Evolutionary conservation across 306 rosid genomes (phyloP), one percentile per base, ranked within the genome.

Genomic region (Carpinus fangiana): DNA sequence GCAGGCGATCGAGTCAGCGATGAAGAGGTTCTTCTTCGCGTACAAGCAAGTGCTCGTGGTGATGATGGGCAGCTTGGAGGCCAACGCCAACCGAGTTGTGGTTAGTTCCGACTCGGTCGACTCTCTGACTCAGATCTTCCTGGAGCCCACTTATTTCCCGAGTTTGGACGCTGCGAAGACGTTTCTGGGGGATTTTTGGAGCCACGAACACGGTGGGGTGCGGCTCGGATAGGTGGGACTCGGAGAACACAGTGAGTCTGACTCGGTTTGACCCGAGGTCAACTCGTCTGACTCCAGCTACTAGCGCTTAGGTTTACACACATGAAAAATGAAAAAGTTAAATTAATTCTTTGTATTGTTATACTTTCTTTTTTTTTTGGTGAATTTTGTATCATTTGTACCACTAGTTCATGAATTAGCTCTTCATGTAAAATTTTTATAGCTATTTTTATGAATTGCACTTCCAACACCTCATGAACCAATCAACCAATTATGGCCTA

Each of bases 141-240:
- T 92, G 11, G 94, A 94, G 74, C 94, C 98, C 7, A 92, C 98
- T 0, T 94, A 94, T 60, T 94, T 89, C 66, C 98, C 98, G 41
- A 94, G 98, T 47, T 83, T 94, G 88, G 98, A 94, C 12, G 97
- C 98, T 0, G 98, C 97, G 0, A 94, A 92, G 93, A 92, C 98
- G 7, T 94, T 94, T 55, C 86, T 94, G 3, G 94, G 93, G 0
- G 89, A 90, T 38, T 41, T 77, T 47, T 85, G 87, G 87, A 87
- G 72, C 52, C 81, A 79, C 8, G 78, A 76, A 20, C 71, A 46
- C 4, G 78, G 76, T 0, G 36, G 50, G 8, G 28, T 41, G 14
- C 13, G 72, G 12, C 72, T 38, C 9, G 45, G 81, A 71, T 3
- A 77, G 78, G 43, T 0, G 45, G 45, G 45, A 41, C 45, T 41